These are phyloP conservation scores for Penicillium crustosum DNA, from an alignment of 2,329 filamentous ascomycete species.

Conservation along the genomic window DNA sequence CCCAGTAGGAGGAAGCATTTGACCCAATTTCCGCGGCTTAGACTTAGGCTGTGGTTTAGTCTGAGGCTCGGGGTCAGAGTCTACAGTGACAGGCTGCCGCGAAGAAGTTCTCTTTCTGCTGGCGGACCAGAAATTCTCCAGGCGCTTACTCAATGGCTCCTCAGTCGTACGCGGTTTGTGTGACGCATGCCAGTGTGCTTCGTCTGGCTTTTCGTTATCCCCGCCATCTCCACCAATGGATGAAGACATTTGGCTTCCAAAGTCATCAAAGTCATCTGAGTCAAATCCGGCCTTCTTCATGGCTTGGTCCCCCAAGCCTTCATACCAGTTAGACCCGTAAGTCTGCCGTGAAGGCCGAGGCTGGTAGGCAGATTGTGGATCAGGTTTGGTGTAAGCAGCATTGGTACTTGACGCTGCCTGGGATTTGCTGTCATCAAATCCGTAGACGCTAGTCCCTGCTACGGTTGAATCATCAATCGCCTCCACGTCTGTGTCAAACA, in stretches of 20 bases:
- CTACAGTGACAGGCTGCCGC: background rate
- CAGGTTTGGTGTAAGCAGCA: slow-evolving; percentile 22
- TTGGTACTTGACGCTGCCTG: slow-evolving; percentile 22
- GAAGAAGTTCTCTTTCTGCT: slow-evolving; percentile 27
- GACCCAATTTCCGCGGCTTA: slow-evolving; percentile 25
- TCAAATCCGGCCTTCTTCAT: slow-evolving; percentile 40
- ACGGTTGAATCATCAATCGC: slow-evolving; percentile 46
- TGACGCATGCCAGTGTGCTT: slow-evolving; percentile 30
- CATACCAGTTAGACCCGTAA: slow-evolving; percentile 34
- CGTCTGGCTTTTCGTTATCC: slow-evolving; percentile 33
- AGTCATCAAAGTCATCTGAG: slow-evolving; percentile 35
- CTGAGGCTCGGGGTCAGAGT: slow-evolving; percentile 7
- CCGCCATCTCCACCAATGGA: slow-evolving; percentile 27
- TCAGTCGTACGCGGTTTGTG: slow-evolving; percentile 30
- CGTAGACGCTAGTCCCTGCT: slow-evolving; percentile 41
- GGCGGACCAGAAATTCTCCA: slow-evolving; percentile 42
- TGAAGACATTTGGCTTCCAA: slow-evolving; percentile 33
- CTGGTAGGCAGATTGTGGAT: slow-evolving; percentile 25
- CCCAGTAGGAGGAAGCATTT: slow-evolving; percentile 26
- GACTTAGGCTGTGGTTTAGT: background rate
- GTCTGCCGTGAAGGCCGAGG: slow-evolving; percentile 28
- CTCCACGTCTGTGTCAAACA: slow-evolving; percentile 47
- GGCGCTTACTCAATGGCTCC: slow-evolving; percentile 38
- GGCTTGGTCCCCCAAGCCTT: slow-evolving; percentile 35
- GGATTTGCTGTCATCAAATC: slow-evolving; percentile 32